Base-by-base conservation (phyloP, 371 early-diverging fungal species). In the Amoeboradix gromovi region DNA sequence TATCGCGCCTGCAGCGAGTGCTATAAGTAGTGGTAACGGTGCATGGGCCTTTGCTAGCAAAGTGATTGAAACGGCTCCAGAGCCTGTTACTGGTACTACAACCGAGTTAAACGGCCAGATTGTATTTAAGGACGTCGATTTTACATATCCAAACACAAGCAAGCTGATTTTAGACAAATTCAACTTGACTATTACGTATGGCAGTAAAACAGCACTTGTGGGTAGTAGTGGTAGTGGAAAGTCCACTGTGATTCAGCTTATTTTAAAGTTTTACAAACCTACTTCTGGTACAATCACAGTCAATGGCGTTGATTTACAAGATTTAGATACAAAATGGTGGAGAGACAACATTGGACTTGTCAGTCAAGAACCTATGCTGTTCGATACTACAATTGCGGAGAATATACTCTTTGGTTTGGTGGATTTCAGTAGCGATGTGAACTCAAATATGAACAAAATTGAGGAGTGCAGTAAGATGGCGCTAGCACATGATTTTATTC, bases 191-290 rank as follows among this genome's bases (percentile, higher is more conserved):
- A 85, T 88, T 48, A 75, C 79, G 69, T 79, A 83, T 1, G 88
- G 89, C 31, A 81, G 89, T 74, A 86, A 83, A 0, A 84, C 89
- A n/a, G 92, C 91, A 1, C 75, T 92, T 17, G 91, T 90, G 0
- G 92, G 92, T 1, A 83, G 87, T 1, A 83, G 83, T 1, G 92
- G 92, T 17, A 87, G 92, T 73, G 95, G 75, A 22, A 68, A 71
- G 73, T 87, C 88, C 0, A 90, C 90, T 1, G 79, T 90, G 29
- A 72, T 89, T 68, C 80, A 86, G 31, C 80, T 91, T 27, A 71
- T 91, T 0, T 87, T 87, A 81, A 83, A 90, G 1, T 90, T 90
- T 78, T 90, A 88, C 70, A 88, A 90, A 70, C 90, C 90, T 16
- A 77, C 79, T 31, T 70, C 73, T 0, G 91, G 91, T 29, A 78